phyloP scores from a whole-genome alignment of 257 asterid species.

The Fraxinus excelsior region DNA sequence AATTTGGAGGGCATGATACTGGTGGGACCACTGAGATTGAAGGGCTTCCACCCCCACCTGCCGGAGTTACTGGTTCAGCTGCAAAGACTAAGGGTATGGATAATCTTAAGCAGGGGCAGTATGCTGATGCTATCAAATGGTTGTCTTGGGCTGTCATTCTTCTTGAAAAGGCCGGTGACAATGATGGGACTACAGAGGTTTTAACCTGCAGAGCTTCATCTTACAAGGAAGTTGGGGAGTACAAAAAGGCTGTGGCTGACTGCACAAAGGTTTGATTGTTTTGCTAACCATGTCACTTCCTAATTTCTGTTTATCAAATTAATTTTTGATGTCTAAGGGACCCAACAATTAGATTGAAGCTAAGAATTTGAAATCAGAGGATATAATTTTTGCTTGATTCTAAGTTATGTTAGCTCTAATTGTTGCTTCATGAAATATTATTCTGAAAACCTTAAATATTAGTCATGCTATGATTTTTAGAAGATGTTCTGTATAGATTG shows the following conservation, averaged over 20 bases:
- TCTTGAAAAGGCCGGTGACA: constrained; percentile 66
- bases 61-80: constrained; percentile 67
- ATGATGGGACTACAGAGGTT: constrained; percentile 42
- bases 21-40: constrained; percentile 81
- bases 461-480: background rate
- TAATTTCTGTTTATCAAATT: background rate
- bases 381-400: background rate
- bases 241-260: constrained; percentile 99
- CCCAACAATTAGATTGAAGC: background rate
- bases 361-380: background rate
- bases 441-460: background rate
- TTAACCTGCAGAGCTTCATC: constrained; percentile 80
- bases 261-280: constrained; percentile 73
- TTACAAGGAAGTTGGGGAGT: constrained; percentile 98
- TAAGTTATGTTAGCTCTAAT: background rate
- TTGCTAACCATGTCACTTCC: background rate
- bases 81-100: constrained; percentile 69
- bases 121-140: constrained; percentile 96
- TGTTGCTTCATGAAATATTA: no score
- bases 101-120: constrained; percentile 87
- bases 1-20: constrained; percentile 44
- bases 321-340: background rate
- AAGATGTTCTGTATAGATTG: background rate
- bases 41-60: constrained; percentile 92
- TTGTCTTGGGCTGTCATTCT: constrained; percentile 68